Percentiles rank a stretch among this genome's conserved stretches.
phyloP scores from a whole-genome alignment of 306 rosid genomes.

The Lathyrus tuberosus region DNA sequence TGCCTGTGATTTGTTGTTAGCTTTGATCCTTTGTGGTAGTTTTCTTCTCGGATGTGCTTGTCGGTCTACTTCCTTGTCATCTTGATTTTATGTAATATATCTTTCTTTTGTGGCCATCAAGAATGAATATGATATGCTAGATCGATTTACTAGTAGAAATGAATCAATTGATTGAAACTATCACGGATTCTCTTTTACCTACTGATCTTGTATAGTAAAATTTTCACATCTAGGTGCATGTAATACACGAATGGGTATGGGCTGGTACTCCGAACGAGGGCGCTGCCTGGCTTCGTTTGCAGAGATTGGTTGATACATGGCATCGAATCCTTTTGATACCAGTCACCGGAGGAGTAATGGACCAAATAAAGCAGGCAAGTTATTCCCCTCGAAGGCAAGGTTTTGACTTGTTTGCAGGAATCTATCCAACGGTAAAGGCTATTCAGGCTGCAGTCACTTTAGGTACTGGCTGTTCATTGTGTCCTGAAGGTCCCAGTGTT shows the following conservation, averaged over 20 bases:
- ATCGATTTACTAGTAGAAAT: background rate
- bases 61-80: too few species aligned
- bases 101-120: too few species aligned
- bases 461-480: too few species aligned
- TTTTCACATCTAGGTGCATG: slow-evolving; percentile 68
- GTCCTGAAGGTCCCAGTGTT: too few species aligned
- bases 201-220: slow-evolving; percentile 33
- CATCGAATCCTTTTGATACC: slow-evolving; percentile 91
- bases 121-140: slow-evolving; percentile 11
- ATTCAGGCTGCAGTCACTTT: too few species aligned
- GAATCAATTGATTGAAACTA: slow-evolving; percentile 6
- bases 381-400: too few species aligned
- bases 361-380: slow-evolving; percentile 79
- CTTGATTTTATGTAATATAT: too few species aligned
- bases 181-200: slow-evolving; percentile 6
- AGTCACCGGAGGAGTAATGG: slow-evolving; percentile 86
- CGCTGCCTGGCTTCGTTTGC: slow-evolving; percentile 96
- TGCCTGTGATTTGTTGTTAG: too few species aligned
- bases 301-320: slow-evolving; percentile 90
- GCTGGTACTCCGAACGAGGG: slow-evolving; percentile 98
- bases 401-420: too few species aligned
- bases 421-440: too few species aligned
- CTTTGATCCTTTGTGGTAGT: too few species aligned
- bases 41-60: too few species aligned
- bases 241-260: slow-evolving; percentile 98